Conservation (phyloP, 2,329 filamentous ascomycete genomes). For the Pseudogymnoascus sp. region DNA sequence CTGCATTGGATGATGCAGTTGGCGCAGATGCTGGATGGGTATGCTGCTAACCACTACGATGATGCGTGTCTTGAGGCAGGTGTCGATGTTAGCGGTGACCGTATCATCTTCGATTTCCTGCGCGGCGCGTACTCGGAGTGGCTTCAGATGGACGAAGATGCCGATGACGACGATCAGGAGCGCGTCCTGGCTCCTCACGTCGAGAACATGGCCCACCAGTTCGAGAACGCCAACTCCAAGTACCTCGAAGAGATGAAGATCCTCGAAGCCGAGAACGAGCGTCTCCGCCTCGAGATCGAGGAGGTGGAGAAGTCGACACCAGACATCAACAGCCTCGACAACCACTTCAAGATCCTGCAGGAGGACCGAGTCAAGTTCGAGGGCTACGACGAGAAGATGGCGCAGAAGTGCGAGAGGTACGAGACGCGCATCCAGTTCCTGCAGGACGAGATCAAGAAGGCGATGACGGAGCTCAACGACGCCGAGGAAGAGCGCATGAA, state of each 20-base stretch:
- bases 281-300: conserved; percentile 77
- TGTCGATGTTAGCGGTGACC: conserved; percentile 79
- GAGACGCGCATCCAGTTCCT: conserved; percentile 71
- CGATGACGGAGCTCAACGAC: conserved; percentile 65
- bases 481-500: conserved; percentile 74
- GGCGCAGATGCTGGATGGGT: conserved; percentile 86
- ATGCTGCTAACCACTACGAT: conserved; percentile 71
- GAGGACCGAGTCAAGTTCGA: conserved; percentile 94
- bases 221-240: conserved; percentile 75
- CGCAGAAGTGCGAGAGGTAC: conserved; percentile 83
- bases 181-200: conserved; percentile 75
- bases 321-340: conserved; percentile 75
- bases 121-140: conserved; percentile 88
- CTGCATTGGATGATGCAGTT: conserved; percentile 99
- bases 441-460: conserved; percentile 79
- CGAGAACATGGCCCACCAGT: conserved; percentile 78
- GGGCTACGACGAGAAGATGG: conserved; percentile 80
- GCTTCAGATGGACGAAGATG: conserved; percentile 86
- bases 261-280: conserved; percentile 78
- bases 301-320: conserved; percentile 82
- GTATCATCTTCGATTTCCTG: conserved; percentile 90
- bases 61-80: conserved; percentile 84
- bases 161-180: conserved; percentile 76
- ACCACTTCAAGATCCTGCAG: conserved; percentile 87
- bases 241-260: conserved; percentile 78